Evolutionary conservation across 140 eudicot species (phyloP).

Genomic region (Bidens hawaiensis): DNA sequence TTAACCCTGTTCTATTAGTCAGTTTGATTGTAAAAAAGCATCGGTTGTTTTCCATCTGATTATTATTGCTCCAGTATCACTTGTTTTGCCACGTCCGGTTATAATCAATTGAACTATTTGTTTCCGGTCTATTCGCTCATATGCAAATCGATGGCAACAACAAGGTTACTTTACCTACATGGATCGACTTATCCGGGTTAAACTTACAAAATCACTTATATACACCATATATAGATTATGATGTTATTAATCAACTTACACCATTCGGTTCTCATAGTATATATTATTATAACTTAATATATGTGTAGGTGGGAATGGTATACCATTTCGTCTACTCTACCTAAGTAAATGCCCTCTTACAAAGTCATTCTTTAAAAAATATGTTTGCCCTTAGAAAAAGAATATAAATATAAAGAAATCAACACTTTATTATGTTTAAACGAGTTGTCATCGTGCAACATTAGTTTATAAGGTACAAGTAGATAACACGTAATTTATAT

Average conservation of each 20-base stretch:
- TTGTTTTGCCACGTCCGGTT: too few relatives aligned
- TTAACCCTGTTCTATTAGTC: too few relatives aligned
- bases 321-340: conserved; percentile 26
- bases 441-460: not conserved
- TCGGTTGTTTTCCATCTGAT: too few relatives aligned
- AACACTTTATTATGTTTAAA: not conserved
- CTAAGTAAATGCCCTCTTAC: conserved; percentile 13
- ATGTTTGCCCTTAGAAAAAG: not conserved
- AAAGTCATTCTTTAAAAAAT: conserved; percentile 11
- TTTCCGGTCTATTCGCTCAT: not conserved
- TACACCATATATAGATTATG: too few relatives aligned
- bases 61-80: too few relatives aligned
- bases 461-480: not conserved
- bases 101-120: too few relatives aligned
- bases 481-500: not conserved
- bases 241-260: not conserved
- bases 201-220: too few relatives aligned
- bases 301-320: conserved; percentile 14
- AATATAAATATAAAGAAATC: not conserved
- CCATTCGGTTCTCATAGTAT: not conserved
- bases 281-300: conserved; percentile 10
- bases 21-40: too few relatives aligned
- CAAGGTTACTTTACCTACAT: too few relatives aligned
- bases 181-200: too few relatives aligned
- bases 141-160: too few relatives aligned